Conservation (phyloP, 441 rosid species). For the Populus hybrid region DNA sequence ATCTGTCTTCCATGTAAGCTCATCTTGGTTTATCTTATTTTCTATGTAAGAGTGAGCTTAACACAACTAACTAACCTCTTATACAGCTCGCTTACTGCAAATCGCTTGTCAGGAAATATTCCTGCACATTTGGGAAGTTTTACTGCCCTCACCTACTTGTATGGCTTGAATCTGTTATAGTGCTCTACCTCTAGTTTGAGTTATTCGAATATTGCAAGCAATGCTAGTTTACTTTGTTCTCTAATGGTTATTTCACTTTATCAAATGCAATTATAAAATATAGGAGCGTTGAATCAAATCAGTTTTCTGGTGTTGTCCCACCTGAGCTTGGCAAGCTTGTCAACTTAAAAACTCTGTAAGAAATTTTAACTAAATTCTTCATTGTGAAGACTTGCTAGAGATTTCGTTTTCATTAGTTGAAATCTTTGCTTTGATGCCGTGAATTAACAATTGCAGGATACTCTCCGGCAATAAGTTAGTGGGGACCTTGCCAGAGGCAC, state of each 20-base stretch:
- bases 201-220: too few species aligned
- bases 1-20: too few species aligned
- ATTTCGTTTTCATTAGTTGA: background rate
- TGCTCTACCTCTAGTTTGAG: too few species aligned
- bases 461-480: too few species aligned
- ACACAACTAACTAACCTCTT: background rate
- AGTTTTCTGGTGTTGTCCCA: slow-evolving; percentile 13
- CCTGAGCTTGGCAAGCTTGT: slow-evolving; percentile 8
- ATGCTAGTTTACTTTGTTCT: too few species aligned
- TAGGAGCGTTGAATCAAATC: slow-evolving; percentile 17
- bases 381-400: background rate
- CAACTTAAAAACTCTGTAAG: slow-evolving; percentile 1
- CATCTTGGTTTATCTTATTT: too few species aligned
- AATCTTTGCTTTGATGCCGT: background rate
- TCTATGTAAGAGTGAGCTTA: background rate
- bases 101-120: slow-evolving; percentile 9
- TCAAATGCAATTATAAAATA: background rate
- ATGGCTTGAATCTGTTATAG: too few species aligned
- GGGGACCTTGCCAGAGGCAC: too few species aligned
- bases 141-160: too few species aligned
- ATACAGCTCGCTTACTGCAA: slow-evolving; percentile 15
- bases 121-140: too few species aligned
- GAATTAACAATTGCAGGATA: too few species aligned
- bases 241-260: too few species aligned
- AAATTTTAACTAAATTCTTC: background rate